Base-by-base conservation (phyloP, 495 filamentous ascomycete genomes). In the Aspergillus hancockii region DNA sequence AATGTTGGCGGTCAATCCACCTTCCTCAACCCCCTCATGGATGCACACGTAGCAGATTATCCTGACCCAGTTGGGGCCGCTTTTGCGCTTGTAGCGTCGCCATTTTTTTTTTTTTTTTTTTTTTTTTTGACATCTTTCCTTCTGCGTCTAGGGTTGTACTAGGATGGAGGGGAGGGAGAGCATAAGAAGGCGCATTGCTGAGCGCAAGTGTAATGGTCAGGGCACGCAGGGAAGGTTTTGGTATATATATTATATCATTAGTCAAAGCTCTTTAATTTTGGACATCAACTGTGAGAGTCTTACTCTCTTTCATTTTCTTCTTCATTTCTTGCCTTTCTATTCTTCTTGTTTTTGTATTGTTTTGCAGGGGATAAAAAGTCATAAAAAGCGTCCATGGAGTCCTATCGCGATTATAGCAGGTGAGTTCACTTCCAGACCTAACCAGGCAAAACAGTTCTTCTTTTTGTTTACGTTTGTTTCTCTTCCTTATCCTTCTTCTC, bases 31-130 rank as follows among this genome's bases (percentile, higher is more conserved):
- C 67, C 67, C 68, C 67, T 69, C 65, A 72, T 59, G 51, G 58
- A 62, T 70, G 71, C 67, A 69, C 69, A 75, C 74, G 73, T 74
- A 73, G 72, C 71, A 63, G 49, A 54, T 60, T 55, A 64, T 41
- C 49, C 55, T 57, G 52, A 60, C 58, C 64, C 61, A 68, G 61
- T 64, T 64, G 61, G 61, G 63, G 38, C 38, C 38, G 43, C 59
- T 64, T 62, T 53, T 54, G 62, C 59, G 59, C 65, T 60, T 62
- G 55, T 52, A 54, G 53, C 51, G 32, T 47, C 52, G 51, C 19
- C 16, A 16, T 38, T 34, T 38, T 38, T 54, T 59, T 46, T 47
- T 53, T 21, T 19, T 47, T 22, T 52, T 36, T 36, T 36, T 36
- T 36, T 36, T 36, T 36, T 36, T 36, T 36, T 36, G 4, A 3